Percentiles rank a stretch among this genome's conserved stretches.
Conservation (phyloP, 345 rosid species). For the Gossypium arboreum region DNA sequence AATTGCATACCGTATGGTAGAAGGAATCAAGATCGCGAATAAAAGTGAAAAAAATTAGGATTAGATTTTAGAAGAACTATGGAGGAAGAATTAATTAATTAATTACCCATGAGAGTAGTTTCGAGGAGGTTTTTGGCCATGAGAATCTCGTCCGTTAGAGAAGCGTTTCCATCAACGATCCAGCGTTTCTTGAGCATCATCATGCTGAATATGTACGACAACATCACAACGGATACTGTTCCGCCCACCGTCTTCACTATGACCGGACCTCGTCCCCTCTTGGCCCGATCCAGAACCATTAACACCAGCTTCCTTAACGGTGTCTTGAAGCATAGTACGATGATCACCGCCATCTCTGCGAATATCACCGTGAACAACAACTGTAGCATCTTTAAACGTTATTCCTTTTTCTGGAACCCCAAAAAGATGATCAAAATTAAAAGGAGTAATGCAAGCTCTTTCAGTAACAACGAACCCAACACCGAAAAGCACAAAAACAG, state of each 20-base stretch:
- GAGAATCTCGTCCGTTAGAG: conserved; percentile 84
- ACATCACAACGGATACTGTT: conserved; percentile 51
- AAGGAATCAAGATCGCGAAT: no score
- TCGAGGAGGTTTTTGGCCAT: conserved; percentile 71
- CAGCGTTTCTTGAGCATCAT: conserved; percentile 58
- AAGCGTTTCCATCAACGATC: conserved; percentile 48
- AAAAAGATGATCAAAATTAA: not conserved
- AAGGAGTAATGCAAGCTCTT: not conserved
- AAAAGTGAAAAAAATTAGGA: not conserved
- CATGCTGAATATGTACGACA: conserved; percentile 56
- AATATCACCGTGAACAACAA: conserved; percentile 55
- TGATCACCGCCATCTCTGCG: conserved; percentile 49
- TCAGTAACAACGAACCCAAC: not conserved
- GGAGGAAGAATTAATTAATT: not conserved
- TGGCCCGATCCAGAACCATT: conserved; percentile 57
- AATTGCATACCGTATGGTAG: no score
- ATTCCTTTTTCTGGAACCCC: not conserved
- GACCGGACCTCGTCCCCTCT: conserved; percentile 94
- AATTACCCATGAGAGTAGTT: conserved; percentile 82
- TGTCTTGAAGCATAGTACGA: conserved; percentile 59
- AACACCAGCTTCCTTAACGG: conserved; percentile 79
- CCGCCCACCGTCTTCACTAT: conserved; percentile 68
- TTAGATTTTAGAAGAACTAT: not conserved
- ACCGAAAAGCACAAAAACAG: not conserved
- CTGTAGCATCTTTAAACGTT: conserved; percentile 52